Base-by-base conservation (phyloP, 805 yeast species). In the Suhomyces faveliae region DNA sequence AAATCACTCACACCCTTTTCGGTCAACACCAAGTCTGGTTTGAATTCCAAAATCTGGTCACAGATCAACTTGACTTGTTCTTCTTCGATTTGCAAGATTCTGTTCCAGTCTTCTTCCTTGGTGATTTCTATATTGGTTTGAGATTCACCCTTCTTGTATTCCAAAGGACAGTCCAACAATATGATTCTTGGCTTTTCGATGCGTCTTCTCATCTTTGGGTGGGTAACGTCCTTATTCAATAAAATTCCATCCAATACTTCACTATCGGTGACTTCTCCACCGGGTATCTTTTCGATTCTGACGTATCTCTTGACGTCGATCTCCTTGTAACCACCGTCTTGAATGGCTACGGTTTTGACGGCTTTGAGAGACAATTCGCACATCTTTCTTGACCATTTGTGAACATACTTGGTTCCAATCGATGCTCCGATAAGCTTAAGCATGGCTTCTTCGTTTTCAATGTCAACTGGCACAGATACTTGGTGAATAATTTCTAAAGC, bases 1-100 rank as follows among this genome's bases (percentile, higher is more conserved):
- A 94, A 78, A 68, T 94, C 98, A 30, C 96, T 86, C 12, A 94
- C 98, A 57, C 99, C 99, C 78, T 94, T 94, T 70, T 94, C 99
- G 45, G 99, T 94, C 56, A 94, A 85, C 23, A 94, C 97, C 59
- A 94, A 79, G 64, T 89, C 96, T 17, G 99, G 99, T 64, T 89
- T 89, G 62, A 88, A 82, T 51, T 84, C 79, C 55, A 91, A 76
- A 51, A 94, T 80, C 58, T 84, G 87, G 53, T 89, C 96, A 71
- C 97, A 91, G 76, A 92, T 74, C 47, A 79, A 60, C 62, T 86
- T 86, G 53, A 94, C 91, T 73, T 94, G 99, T 68, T 94, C 99
- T 73, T 94, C 99, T 73, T 94, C 99, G 63, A 94, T 92, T 73
- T 92, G 90, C 61, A 94, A 76, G 53, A 94, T 82, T 68, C 98